Percentiles rank a stretch among this genome's conserved stretches.
Conservation (phyloP, 805 yeast species). For the Suhomyces canberraensis region DNA sequence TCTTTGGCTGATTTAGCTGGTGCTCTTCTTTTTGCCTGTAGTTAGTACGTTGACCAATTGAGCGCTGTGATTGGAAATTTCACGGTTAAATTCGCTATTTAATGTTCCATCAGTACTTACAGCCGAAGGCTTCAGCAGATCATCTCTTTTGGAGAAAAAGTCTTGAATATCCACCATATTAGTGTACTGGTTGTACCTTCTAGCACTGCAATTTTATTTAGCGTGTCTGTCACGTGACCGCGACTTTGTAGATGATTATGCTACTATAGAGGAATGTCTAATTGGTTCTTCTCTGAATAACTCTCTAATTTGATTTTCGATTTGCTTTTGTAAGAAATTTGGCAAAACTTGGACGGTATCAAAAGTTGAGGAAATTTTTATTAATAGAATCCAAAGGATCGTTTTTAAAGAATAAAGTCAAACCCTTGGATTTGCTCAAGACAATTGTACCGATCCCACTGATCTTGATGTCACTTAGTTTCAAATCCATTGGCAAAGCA, state of each 20-base stretch:
- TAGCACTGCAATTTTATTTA: conserved; percentile 4
- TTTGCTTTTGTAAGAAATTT: conserved; percentile 75
- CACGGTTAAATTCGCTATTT: no score
- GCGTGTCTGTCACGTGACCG: background rate
- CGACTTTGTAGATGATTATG: background rate
- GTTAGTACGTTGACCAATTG: no score
- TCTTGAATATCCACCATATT: conserved; percentile 2
- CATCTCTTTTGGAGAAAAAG: conserved; percentile 1
- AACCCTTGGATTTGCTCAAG: conserved; percentile 75
- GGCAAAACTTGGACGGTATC: conserved; percentile 82
- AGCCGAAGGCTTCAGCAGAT: background rate
- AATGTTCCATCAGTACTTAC: no score
- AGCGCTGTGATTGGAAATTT: no score
- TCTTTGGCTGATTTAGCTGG: conserved; percentile 1
- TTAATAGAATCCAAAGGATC: conserved; percentile 83
- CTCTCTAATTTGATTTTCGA: conserved; percentile 75
- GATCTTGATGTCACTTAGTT: conserved; percentile 65
- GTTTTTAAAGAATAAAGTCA: conserved; percentile 82
- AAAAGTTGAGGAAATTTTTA: conserved; percentile 82
- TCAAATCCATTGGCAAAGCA: conserved; percentile 74
- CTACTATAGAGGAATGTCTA: background rate
- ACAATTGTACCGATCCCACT: conserved; percentile 84
- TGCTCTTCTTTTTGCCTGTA: background rate
- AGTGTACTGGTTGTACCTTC: no score
- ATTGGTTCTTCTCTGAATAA: conserved; percentile 80